phyloP scores from a whole-genome alignment of 306 rosid genomes.

The Cucumis cinereus region DNA sequence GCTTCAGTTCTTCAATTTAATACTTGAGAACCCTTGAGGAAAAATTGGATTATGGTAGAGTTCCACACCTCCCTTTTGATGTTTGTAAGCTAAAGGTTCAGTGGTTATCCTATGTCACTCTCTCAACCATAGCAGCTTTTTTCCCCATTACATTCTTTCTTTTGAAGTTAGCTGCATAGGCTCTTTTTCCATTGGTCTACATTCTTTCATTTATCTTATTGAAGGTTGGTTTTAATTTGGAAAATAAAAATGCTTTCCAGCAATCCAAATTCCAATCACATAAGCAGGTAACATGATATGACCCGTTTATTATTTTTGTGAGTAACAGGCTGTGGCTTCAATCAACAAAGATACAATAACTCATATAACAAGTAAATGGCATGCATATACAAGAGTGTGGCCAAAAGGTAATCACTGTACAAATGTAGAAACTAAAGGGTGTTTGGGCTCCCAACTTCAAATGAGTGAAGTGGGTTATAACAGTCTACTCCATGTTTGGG shows the following conservation, averaged over 20 bases:
- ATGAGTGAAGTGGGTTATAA: too few species aligned
- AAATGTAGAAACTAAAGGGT: background rate
- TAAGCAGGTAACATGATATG: background rate
- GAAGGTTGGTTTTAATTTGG: background rate
- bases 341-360: background rate
- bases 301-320: background rate
- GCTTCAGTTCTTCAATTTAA: background rate
- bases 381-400: background rate
- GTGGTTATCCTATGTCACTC: background rate
- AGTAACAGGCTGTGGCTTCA: background rate
- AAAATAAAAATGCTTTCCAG: background rate
- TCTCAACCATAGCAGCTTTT: background rate
- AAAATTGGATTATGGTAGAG: background rate
- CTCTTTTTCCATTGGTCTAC: background rate
- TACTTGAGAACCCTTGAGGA: background rate
- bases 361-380: background rate
- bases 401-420: background rate
- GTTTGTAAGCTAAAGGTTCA: background rate
- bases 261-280: background rate
- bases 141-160: background rate
- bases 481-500: too few species aligned
- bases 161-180: background rate
- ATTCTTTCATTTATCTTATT: background rate
- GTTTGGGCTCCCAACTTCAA: too few species aligned
- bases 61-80: background rate